Evolutionary conservation across 441 rosid genomes (phyloP), one percentile per base, ranked within the genome.

Genomic region (Euphorbia schlechtendalii): DNA sequence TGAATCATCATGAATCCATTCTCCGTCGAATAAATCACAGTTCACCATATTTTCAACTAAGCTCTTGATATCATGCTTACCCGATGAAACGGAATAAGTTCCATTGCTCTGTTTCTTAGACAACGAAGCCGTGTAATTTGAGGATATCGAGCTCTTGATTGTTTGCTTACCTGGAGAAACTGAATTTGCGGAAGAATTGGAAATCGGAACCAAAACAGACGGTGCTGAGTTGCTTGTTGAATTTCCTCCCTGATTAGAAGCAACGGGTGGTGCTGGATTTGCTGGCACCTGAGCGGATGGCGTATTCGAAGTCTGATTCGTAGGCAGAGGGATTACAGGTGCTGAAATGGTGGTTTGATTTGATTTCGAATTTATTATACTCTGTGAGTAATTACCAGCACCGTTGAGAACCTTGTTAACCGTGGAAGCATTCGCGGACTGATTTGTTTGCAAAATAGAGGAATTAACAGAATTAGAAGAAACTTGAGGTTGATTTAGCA

Each of bases 11-110:
- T 15, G 81, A 41, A 88, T 78, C 99, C 99, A 93, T 22, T 77
- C 72, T 40, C 97, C 98, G 70, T 88, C 89, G 78, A 83, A 87
- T 66, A 90, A 81, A 65, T 93, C 84, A 66, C 99, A 93, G 0
- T 79, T 79, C 82, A 73, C 73, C 78, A 87, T 45, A 28, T 79
- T 70, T 66, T 80, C 67, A 38, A 72, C 56, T 71, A 61, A 30
- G 70, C 59, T 65, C 60, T 75, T 82, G 17, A 73, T 68, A 69
- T 68, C 81, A 66, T 79, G 76, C 67, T 82, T 77, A 63, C 46
- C 25, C 24, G 22, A 25, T 15, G 11, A 11, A 38, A 55, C 78
- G 15, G 79, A 46, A 46, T 18, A 69, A 46, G 58, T 67, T 61
- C 49, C 74, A 56, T 63, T 77, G 76, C 69, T 59, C 66, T 70